Base-by-base conservation (phyloP, 2,329 filamentous ascomycete genomes). In the Sarocladium oryzae region DNA sequence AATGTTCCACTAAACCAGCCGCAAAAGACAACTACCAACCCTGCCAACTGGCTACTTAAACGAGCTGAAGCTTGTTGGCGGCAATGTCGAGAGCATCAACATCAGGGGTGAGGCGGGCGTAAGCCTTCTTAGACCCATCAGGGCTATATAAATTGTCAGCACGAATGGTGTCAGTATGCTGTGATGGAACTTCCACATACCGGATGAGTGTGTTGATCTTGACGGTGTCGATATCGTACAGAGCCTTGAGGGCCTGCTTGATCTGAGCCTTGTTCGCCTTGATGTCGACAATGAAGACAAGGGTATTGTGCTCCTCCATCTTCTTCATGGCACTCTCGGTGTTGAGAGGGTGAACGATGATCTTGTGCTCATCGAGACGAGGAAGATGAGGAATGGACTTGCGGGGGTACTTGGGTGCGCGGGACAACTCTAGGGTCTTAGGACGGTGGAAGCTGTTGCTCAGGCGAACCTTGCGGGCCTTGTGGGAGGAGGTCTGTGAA, bases 281-380 rank as follows among this genome's bases (percentile, higher is more conserved):
- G 74, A 92, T 78, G 64, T 96, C 88, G 69, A 95, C 89, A 65
- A 96, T 95, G 83, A 96, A 96, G 71, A 95, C 89, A 50, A 99
- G 85, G 63, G 93, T 99, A 85, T 99, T 99, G 85, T 99, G 91
- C 87, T 99, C 93, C 83, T 99, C 93, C 66, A 99, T 96, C 88
- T 96, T 96, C 89, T 99, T 99, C 92, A 99, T 97, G 69, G 95
- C 93, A 69, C 87, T 93, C 87, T 99, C 93, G 56, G 93, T 99
- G 86, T 99, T 99, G 70, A 99, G 84, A 62, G 93, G 93, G 85
- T 96, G 89, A 70, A 97, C 81, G 74, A 99, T 87, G 73, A 97
- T 82, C 85, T 95, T 96, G 84, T 91, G 88, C 78, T 92, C 88
- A 78, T 99, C 93, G 68, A 99, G 88, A 66, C 90, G 88, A 64